Evolutionary conservation across 371 early-diverging fungal species (phyloP), one percentile per base, ranked within the genome.

Genomic region (Mortierella sp.): DNA sequence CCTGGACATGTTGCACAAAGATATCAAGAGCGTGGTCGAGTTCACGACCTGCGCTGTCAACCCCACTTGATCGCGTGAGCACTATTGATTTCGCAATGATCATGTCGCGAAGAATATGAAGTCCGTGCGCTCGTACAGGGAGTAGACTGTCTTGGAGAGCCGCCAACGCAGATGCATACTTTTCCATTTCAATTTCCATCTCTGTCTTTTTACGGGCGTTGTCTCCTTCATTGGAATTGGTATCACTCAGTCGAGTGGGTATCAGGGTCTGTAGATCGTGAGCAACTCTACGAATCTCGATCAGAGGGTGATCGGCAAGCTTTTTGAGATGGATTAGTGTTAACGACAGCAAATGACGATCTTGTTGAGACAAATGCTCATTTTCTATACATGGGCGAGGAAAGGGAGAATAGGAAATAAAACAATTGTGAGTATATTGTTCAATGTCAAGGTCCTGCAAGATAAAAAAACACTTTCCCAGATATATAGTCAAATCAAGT

Each of bases 41-140:
- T 22, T 91, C 88, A 24, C 82, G 58, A 0, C 76, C 85, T 0
- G 76, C 65, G 2, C 24, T 60, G 13, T 40, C 6, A 69, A 77
- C 13, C 10, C 21, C 41, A 78, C 85, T 9, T 86, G 88, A 81
- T 87, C 90, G 63, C 10, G 73, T 72, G 19, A 75, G 60, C 22
- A 72, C 72, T 32, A 81, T 65, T 21, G 82, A 81, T 61, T 87
- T 89, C 3, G 85, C 80, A n/a, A 93, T 80, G 0, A 96, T 89
- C 92, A 97, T 86, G 67, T 93, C 90, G 40, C 93, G 90, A 60
- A 97, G 75, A 67, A 92, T 90, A 10, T 89, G 89, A 65, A 97
- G 90, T 2, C 97, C 97, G 64, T 95, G 94, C 2, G 97, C 97
- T 21, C 93, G 90, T 2, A 97, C 92, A 0, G 97, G 97, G 28